Conservation (phyloP, 2,329 filamentous ascomycete species). For the Ploettnerulaceae sp. region DNA sequence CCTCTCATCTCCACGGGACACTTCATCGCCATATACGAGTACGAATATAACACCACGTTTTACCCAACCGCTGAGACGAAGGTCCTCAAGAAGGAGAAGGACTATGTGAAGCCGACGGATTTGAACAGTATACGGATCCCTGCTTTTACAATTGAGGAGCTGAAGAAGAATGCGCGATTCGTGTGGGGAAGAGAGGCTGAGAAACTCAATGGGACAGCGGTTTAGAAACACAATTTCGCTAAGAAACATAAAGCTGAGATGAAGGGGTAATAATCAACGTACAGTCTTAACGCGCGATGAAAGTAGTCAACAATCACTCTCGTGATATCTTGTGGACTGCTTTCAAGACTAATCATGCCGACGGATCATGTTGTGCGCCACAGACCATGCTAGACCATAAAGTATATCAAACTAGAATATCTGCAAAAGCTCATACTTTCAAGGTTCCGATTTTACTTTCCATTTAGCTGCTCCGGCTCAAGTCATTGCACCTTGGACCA, state of each 20-base stretch:
- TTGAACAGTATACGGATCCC: slow-evolving; percentile 2
- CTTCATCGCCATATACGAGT: neutral
- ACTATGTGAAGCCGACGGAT: neutral
- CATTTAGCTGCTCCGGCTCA: slow-evolving; percentile 42
- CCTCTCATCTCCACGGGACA: neutral
- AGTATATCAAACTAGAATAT: slow-evolving; percentile 45
- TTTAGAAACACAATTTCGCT: too few relatives aligned
- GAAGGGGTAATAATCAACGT: too few relatives aligned
- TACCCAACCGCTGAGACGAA: neutral
- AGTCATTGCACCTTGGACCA: slow-evolving; percentile 38
- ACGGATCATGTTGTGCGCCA: slow-evolving; percentile 40
- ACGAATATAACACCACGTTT: neutral
- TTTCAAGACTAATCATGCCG: slow-evolving; percentile 41
- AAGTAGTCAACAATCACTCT: slow-evolving; percentile 42
- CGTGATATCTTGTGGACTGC: slow-evolving; percentile 38
- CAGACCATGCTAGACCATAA: slow-evolving; percentile 39
- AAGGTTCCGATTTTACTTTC: slow-evolving; percentile 41
- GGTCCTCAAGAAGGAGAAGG: neutral
- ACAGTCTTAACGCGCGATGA: too few relatives aligned
- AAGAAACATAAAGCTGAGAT: too few relatives aligned
- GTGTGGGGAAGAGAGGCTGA: slow-evolving; percentile 2
- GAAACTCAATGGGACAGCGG: too few relatives aligned
- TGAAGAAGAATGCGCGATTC: neutral
- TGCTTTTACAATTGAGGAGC: neutral
- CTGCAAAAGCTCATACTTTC: slow-evolving; percentile 42